Percentiles rank a stretch among this genome's conserved stretches.
Evolutionary conservation across 1,139 yeast species (phyloP).

Genomic region (Protomyces lactucae-debilis): DNA sequence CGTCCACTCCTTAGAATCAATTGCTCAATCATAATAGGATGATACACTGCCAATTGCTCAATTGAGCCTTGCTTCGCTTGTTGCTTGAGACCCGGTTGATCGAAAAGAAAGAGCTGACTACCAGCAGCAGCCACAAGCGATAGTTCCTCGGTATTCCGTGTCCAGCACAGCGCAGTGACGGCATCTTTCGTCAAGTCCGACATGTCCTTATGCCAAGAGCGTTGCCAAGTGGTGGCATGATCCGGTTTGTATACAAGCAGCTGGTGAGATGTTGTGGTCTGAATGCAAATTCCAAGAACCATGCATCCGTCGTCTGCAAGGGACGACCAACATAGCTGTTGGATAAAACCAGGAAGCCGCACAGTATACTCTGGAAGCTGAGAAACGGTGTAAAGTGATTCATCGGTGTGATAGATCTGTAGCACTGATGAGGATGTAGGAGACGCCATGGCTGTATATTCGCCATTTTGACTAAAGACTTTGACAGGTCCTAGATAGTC

Average conservation of each 20-base stretch:
- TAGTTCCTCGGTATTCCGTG: background rate
- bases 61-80: slow-evolving; percentile 49
- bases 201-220: background rate
- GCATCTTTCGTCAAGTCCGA: background rate
- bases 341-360: background rate
- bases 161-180: background rate
- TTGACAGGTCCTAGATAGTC: background rate
- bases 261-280: background rate
- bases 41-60: slow-evolving; percentile 42
- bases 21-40: slow-evolving; percentile 37
- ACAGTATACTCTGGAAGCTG: background rate
- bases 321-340: background rate
- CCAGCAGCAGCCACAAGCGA: background rate
- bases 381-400: background rate
- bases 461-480: background rate
- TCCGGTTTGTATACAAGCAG: background rate
- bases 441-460: background rate
- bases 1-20: slow-evolving; percentile 33
- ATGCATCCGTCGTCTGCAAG: background rate
- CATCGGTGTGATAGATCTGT: background rate
- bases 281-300: background rate
- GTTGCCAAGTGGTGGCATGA: background rate
- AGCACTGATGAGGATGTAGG: background rate
- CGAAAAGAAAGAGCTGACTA: background rate
- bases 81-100: slow-evolving; percentile 61